Base-by-base conservation (phyloP, 768 basidiomycete genomes). In the Tricholoma sp. region DNA sequence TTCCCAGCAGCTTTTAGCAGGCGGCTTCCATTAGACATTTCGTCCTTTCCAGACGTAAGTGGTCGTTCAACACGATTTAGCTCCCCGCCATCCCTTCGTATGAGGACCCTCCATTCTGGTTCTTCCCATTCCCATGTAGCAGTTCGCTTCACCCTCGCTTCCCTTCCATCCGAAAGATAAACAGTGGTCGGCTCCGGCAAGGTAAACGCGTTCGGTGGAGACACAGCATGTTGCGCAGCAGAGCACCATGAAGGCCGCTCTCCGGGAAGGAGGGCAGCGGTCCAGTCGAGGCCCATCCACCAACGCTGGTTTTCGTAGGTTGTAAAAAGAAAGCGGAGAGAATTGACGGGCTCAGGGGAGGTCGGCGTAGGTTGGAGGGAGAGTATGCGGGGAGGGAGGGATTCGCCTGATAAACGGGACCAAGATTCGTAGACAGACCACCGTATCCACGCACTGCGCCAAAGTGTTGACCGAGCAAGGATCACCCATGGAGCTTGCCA, bases 221-320 rank as follows among this genome's bases (percentile, higher is more conserved):
- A 78, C 45, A 91, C 76, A 50, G 89, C 81, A 63, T 76, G 75
- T 62, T 80, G 83, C 1, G 72, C 69, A 27, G 72, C 74, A 19
- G 79, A 80, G 71, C 76, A 92, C 94, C 94, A 98, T 1, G 91
- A 89, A 0, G 94, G 92, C 4, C 94, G 85, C 66, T 98, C 94
- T 16, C 82, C 82, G 0, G 94, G 94, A 14, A 97, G 81, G 7
- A 98, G 81, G 0, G 94, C 93, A 3, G 91, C 89, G 1, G 94
- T 96, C 91, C 91, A 98, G 72, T 97, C 94, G 45, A 98, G 81
- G 11, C 90, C 94, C 83, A 98, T 84, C 94, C 94, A 98, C 94
- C 94, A 96, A 5, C 94, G 81, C 72, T 97, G 94, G 71, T 96
- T 96, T 71, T 97, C 94, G 67, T 91, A 87, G 10, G 95, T 73